Evolutionary conservation across 108 stramenopile species (phyloP), one percentile per base, ranked within the genome.

Genomic region (Craspedostauros australis): DNA sequence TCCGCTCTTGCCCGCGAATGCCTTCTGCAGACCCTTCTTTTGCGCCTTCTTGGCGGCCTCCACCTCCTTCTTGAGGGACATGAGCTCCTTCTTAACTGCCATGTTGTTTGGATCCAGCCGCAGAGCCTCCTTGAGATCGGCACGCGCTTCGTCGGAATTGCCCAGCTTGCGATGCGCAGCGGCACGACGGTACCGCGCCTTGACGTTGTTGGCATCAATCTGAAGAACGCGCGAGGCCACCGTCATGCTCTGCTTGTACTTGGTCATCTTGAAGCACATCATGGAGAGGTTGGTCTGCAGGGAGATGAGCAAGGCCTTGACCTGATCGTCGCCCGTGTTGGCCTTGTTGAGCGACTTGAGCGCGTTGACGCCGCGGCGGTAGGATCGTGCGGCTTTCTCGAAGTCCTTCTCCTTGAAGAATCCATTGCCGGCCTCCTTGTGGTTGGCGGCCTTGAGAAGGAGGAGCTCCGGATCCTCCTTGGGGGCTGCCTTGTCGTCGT

Each of bases 161-260:
- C 79, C 82, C 42, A 91, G 15, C 48, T 71, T 62, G 5, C 79
- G 69, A 40, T 63, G 46, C 6, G 86, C 90, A 33, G 73, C 50
- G 1, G 82, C 88, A 11, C 88, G 53, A 21, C 91, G 60, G 62
- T 86, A 95, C 34, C 88, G 41, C 2, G 90, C 89, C 68, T 95
- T 95, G 59, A 91, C 84, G 55, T 86, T 73, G 34, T 46, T 53
- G 7, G 61, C 14, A 29, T 95, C 88, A 29, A 90, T 61, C 15
- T 66, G 55, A 38, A 95, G 40, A 0, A 77, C 86, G n/a, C 77
- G 84, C 40, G 64, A 57, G 0, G 91, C 82, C 0, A 88, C 72
- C 44, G 82, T 76, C n/a, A 30, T 41, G 21, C 60, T 53, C 29
- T 73, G 41, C 37, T 68, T 62, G 42, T 68, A 66, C 54, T 93